A percentile compares a stretch with the other conserved stretches of the same genome.
These are phyloP conservation scores for Penicillium sp. DNA, from an alignment of 2,329 filamentous ascomycete genomes.

Conservation along the genomic window DNA sequence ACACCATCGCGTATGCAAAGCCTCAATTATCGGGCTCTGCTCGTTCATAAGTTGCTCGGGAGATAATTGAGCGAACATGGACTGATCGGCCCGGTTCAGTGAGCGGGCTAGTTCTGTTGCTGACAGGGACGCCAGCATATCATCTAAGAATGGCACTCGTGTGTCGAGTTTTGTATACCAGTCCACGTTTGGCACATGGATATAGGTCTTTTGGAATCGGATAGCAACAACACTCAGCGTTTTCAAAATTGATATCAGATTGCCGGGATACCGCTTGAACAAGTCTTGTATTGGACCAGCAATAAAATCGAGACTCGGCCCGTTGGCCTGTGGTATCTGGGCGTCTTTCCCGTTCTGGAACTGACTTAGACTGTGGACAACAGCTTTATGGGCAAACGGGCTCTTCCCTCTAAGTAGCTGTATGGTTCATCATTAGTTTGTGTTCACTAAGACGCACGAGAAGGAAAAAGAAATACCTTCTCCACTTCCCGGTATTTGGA, in stretches of 20 bases:
- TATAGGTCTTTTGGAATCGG: slow-evolving; percentile 32
- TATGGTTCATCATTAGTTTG: not conserved
- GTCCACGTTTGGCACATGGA: slow-evolving; percentile 30
- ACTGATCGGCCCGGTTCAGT: slow-evolving; percentile 27
- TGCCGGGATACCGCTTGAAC: slow-evolving; percentile 29
- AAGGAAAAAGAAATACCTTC: slow-evolving; percentile 23
- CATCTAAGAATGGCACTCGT: slow-evolving; percentile 30
- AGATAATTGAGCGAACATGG: slow-evolving; percentile 27
- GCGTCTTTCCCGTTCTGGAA: slow-evolving; percentile 18
- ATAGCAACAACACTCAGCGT: slow-evolving; percentile 33
- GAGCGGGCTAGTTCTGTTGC: slow-evolving; percentile 30
- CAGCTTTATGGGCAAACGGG: slow-evolving; percentile 36
- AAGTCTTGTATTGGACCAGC: slow-evolving; percentile 35
- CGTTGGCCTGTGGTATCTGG: slow-evolving; percentile 16
- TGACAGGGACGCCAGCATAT: slow-evolving; percentile 30
- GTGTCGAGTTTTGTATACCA: slow-evolving; percentile 33
- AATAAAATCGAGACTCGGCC: slow-evolving; percentile 31
- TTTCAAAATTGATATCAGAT: slow-evolving; percentile 31
- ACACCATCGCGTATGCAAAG: slow-evolving; percentile 29
- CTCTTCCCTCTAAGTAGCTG: slow-evolving; percentile 33
- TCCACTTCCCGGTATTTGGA: slow-evolving; percentile 33
- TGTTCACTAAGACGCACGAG: not conserved
- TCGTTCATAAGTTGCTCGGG: slow-evolving; percentile 20
- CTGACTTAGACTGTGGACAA: slow-evolving; percentile 28
- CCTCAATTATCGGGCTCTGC: slow-evolving; percentile 20